Evolutionary conservation across 495 filamentous ascomycete species (phyloP).

Genomic region (Daldinia bambusicola): DNA sequence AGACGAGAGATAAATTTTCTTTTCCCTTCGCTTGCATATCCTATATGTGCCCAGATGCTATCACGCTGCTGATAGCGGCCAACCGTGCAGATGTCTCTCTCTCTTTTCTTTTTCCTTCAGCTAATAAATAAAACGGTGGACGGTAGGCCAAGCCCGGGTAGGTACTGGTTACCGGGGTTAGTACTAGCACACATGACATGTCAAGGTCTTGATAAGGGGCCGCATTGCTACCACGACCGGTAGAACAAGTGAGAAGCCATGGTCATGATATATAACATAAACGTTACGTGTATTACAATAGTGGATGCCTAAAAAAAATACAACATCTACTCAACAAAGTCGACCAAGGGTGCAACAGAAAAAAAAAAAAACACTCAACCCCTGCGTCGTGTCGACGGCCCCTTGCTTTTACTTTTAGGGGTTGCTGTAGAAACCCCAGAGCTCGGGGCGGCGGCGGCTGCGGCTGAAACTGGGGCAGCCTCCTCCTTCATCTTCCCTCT

Average conservation of each 20-base stretch:
- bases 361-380: slow-evolving; percentile 49
- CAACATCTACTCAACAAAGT: slow-evolving; percentile 19
- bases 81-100: slow-evolving; percentile 22
- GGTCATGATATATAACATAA: slow-evolving; percentile 17
- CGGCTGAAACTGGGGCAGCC: slow-evolving; percentile 33
- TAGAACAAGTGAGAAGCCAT: slow-evolving; percentile 27
- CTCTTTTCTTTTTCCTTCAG: background rate
- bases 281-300: slow-evolving; percentile 29
- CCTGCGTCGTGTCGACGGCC: slow-evolving; percentile 64
- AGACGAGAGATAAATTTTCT: slow-evolving; percentile 12
- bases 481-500: slow-evolving; percentile 60
- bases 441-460: slow-evolving; percentile 26
- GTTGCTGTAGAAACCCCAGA: slow-evolving; percentile 52
- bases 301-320: slow-evolving; percentile 28
- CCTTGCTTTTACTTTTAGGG: slow-evolving; percentile 59
- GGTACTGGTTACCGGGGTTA: background rate
- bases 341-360: background rate
- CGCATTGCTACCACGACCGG: slow-evolving; percentile 20
- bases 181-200: slow-evolving; percentile 36
- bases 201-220: slow-evolving; percentile 28
- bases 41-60: slow-evolving; percentile 9
- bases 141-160: slow-evolving; percentile 28
- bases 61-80: slow-evolving; percentile 17
- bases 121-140: slow-evolving; percentile 24
- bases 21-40: slow-evolving; percentile 15